Conservation (phyloP, 1,139 yeast species). For the Pichia sp. region DNA sequence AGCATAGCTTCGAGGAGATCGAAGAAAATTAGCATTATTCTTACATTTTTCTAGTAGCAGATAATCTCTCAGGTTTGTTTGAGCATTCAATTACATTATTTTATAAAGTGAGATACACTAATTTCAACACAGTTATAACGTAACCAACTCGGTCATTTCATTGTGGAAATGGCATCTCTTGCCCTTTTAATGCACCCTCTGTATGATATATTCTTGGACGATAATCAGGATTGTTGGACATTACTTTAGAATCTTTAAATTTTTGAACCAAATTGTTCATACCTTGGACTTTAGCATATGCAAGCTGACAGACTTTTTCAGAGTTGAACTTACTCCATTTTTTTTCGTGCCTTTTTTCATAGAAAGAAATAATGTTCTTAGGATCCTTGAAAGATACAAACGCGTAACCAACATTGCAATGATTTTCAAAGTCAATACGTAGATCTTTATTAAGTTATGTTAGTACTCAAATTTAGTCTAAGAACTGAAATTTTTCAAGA, state of each 20-base stretch:
- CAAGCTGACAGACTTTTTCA: conserved; percentile 46
- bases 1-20: conserved; percentile 9
- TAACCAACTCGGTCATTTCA: neutral
- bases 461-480: conserved; percentile 14
- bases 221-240: conserved; percentile 43
- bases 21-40: no score
- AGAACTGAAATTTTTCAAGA: neutral
- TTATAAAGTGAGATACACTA: neutral
- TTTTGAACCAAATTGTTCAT: conserved; percentile 41
- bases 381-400: conserved; percentile 46
- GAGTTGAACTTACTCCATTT: conserved; percentile 46
- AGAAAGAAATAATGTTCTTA: conserved; percentile 41
- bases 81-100: no score
- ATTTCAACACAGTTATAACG: neutral
- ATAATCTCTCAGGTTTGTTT: no score
- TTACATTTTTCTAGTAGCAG: no score
- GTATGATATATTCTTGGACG: conserved; percentile 42
- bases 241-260: conserved; percentile 46
- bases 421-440: conserved; percentile 47
- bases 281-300: conserved; percentile 51
- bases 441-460: conserved; percentile 31
- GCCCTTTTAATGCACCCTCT: conserved; percentile 38
- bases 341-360: conserved; percentile 42
- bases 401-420: conserved; percentile 52
- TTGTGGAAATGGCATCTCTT: conserved; percentile 32